These are phyloP conservation scores for Aurinia saxatilis DNA, from an alignment of 345 rosid species.

Conservation along the genomic window DNA sequence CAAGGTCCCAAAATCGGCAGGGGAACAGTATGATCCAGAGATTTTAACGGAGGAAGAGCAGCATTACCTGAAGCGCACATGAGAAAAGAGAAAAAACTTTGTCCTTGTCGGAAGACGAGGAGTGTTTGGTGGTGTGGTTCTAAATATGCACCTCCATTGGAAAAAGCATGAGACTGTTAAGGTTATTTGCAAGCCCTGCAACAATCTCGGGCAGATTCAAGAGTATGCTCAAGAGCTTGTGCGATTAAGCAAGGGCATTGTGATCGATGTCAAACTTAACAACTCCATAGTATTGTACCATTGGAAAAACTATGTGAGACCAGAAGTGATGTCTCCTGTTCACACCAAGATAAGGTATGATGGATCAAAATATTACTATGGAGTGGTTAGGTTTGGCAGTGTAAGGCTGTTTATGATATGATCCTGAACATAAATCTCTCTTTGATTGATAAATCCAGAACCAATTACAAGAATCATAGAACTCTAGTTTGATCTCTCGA, in stretches of 20 bases:
- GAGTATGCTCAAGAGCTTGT: slow-evolving; percentile 83
- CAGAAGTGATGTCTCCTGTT: slow-evolving; percentile 63
- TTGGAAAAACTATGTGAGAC: slow-evolving; percentile 87
- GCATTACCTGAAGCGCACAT: slow-evolving; percentile 85
- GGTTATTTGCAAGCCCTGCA: slow-evolving; percentile 84
- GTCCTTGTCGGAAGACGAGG: slow-evolving; percentile 88
- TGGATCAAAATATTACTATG: too few relatives aligned
- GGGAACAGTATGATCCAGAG: slow-evolving; percentile 71
- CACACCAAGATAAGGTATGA: too few relatives aligned
- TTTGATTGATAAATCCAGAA: too few relatives aligned
- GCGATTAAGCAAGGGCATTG: slow-evolving; percentile 75
- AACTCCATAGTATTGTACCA: slow-evolving; percentile 67
- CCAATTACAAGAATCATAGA: too few relatives aligned
- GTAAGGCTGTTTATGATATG: too few relatives aligned
- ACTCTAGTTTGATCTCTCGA: too few relatives aligned
- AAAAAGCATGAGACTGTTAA: slow-evolving; percentile 93
- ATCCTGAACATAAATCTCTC: too few relatives aligned
- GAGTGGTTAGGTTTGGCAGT: too few relatives aligned
- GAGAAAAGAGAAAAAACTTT: slow-evolving; percentile 82
- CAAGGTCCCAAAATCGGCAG: slow-evolving; percentile 48
- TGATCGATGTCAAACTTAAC: slow-evolving; percentile 70
- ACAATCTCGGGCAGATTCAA: slow-evolving; percentile 66
- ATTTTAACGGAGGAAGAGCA: slow-evolving; percentile 83
- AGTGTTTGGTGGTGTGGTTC: slow-evolving; percentile 92
- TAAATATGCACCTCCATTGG: slow-evolving; percentile 97